These are phyloP conservation scores for Gloeostereum incarnatum DNA, from an alignment of 768 basidiomycete species.

Conservation along the genomic window DNA sequence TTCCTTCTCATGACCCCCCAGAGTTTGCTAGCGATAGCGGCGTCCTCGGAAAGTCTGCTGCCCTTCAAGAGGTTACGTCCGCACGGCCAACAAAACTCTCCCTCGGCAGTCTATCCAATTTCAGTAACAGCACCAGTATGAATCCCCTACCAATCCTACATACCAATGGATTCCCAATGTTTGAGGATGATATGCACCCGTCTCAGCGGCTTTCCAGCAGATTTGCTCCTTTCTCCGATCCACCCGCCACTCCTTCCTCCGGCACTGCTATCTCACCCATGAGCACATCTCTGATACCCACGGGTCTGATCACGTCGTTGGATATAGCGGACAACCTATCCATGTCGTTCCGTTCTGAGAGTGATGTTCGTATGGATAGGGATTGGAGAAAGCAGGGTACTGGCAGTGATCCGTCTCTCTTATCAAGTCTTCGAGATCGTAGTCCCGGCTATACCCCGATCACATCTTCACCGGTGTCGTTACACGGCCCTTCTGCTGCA, in stretches of 20 bases:
- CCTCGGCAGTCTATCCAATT: conserved; percentile 19
- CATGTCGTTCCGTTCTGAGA: conserved; percentile 43
- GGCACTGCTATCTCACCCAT: conserved; percentile 24
- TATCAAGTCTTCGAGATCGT: no score
- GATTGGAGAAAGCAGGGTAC: conserved; percentile 32
- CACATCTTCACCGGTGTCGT: background rate
- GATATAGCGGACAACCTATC: conserved; percentile 30
- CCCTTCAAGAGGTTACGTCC: conserved; percentile 8
- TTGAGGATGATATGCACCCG: conserved; percentile 25
- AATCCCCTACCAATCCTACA: conserved; percentile 14
- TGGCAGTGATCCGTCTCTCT: background rate
- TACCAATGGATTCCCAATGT: conserved; percentile 28
- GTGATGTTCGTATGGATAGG: conserved; percentile 38
- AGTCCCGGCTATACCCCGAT: no score
- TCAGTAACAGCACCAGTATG: conserved; percentile 9
- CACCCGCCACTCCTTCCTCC: conserved; percentile 19
- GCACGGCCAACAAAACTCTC: conserved; percentile 19
- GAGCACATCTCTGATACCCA: conserved; percentile 45
- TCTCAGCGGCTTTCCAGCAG: conserved; percentile 17
- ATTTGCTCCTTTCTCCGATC: conserved; percentile 50
- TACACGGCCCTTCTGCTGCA: conserved; percentile 10
- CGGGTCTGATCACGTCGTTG: conserved; percentile 45
- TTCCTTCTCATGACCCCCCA: no score
- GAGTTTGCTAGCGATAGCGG: no score
- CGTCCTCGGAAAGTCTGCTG: no score